Conservation (phyloP, 2,329 filamentous ascomycete species). For the Xylaria hypoxylon region DNA sequence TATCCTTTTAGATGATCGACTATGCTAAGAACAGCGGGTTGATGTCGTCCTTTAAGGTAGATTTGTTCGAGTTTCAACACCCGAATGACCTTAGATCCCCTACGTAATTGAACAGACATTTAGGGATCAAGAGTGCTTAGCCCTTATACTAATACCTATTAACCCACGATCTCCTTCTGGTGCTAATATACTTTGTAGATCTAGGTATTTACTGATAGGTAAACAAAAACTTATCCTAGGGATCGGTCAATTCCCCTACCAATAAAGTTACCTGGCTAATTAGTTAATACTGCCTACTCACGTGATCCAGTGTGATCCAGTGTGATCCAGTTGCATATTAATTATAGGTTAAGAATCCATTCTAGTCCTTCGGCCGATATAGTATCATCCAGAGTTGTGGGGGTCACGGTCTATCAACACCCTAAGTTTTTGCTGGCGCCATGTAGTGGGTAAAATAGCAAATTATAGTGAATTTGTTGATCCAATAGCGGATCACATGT, state of each 20-base stretch:
- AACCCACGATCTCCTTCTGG: neutral
- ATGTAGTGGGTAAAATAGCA: neutral
- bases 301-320: neutral
- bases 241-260: neutral
- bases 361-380: neutral
- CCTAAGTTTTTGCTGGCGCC: conserved; percentile 3
- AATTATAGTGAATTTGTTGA: neutral
- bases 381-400: neutral
- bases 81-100: neutral
- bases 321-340: neutral
- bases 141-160: neutral
- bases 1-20: too few relatives aligned
- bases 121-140: neutral
- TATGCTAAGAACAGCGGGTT: neutral
- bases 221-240: neutral
- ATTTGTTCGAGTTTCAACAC: neutral
- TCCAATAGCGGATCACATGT: conserved; percentile 4
- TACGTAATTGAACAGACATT: neutral
- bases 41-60: neutral
- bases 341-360: neutral
- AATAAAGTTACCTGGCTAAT: neutral
- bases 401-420: neutral
- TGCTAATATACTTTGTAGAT: neutral
- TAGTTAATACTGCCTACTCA: neutral
- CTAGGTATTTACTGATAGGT: neutral